A percentile compares a stretch with the other conserved stretches of the same genome.
These are phyloP conservation scores for Trypanosoma platydactyli DNA, from an alignment of 208 protist genomes.

Conservation along the genomic window DNA sequence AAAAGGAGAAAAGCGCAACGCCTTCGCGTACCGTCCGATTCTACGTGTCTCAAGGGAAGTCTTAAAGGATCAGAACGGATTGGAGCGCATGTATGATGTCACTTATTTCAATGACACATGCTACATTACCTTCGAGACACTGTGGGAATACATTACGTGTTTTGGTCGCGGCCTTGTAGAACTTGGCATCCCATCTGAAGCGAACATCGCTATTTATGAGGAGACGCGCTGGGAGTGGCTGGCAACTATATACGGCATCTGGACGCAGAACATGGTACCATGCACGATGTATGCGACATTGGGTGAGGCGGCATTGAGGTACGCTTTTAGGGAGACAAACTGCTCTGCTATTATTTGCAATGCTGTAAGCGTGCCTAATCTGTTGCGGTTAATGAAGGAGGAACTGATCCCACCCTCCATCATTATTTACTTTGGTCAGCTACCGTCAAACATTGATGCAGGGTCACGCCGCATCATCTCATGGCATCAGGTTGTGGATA, in stretches of 20 bases:
- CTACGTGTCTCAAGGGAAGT: conserved; percentile 30
- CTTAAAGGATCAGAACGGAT: conserved; percentile 30
- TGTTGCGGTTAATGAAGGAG: conserved; percentile 12
- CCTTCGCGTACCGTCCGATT: conserved; percentile 46
- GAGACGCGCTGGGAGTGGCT: conserved; percentile 89
- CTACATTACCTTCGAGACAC: no score
- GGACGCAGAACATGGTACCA: conserved; percentile 62
- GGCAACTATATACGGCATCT: conserved; percentile 56
- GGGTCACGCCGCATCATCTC: conserved; percentile 37
- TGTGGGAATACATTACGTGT: no score
- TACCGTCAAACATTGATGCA: conserved; percentile 36
- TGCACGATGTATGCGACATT: conserved; percentile 86
- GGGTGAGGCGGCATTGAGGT: conserved; percentile 72
- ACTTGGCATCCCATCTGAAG: conserved; percentile 61
- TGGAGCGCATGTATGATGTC: conserved; percentile 40
- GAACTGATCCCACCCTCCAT: no score
- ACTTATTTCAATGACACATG: no score
- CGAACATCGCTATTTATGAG: conserved; percentile 69
- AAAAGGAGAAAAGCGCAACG: conserved; percentile 18
- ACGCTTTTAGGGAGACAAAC: conserved; percentile 71
- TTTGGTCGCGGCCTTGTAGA: conserved; percentile 53
- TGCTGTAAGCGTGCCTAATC: conserved; percentile 42
- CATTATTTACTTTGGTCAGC: conserved; percentile 65
- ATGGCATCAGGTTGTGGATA: conserved; percentile 58
- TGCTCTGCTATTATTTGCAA: conserved; percentile 74